Conservation (phyloP, 2,329 filamentous ascomycete genomes). For the Blastomyces emzantsi region DNA sequence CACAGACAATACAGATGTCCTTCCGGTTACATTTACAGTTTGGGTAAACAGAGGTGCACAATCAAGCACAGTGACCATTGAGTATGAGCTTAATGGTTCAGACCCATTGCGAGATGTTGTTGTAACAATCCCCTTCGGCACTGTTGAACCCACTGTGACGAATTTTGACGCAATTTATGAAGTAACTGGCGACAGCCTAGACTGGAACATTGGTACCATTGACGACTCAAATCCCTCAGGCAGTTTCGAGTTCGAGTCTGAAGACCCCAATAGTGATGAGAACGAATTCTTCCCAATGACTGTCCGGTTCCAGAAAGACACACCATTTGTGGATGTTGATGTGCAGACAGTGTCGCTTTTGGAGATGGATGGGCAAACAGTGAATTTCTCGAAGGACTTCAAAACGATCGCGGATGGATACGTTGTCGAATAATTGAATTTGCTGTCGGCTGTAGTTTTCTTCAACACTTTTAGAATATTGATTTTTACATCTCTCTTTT, state of each 20-base stretch:
- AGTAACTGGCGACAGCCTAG: conserved; percentile 81
- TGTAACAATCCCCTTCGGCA: conserved; percentile 78
- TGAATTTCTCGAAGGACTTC: conserved; percentile 39
- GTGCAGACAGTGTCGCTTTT: conserved; percentile 46
- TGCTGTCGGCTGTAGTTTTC: neutral
- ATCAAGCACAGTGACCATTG: conserved; percentile 82
- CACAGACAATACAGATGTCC: conserved; percentile 68
- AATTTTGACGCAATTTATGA: conserved; percentile 94
- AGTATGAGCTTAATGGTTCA: conserved; percentile 83
- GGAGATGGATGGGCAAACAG: conserved; percentile 38
- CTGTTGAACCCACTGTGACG: conserved; percentile 75
- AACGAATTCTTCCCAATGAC: conserved; percentile 98
- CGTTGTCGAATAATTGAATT: conserved; percentile 33
- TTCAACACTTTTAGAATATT: conserved; percentile 1
- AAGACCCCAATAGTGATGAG: conserved; percentile 73
- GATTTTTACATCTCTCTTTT: neutral
- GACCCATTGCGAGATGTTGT: conserved; percentile 74
- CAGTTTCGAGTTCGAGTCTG: conserved; percentile 90
- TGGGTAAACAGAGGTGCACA: conserved; percentile 88
- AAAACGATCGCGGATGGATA: conserved; percentile 38
- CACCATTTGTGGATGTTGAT: conserved; percentile 85
- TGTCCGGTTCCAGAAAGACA: conserved; percentile 75
- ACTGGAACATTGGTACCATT: conserved; percentile 86
- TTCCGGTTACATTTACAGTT: conserved; percentile 92
- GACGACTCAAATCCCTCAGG: conserved; percentile 74